phyloP scores from a whole-genome alignment of 2,329 filamentous ascomycete genomes.

The Exophiala dermatitidis region DNA sequence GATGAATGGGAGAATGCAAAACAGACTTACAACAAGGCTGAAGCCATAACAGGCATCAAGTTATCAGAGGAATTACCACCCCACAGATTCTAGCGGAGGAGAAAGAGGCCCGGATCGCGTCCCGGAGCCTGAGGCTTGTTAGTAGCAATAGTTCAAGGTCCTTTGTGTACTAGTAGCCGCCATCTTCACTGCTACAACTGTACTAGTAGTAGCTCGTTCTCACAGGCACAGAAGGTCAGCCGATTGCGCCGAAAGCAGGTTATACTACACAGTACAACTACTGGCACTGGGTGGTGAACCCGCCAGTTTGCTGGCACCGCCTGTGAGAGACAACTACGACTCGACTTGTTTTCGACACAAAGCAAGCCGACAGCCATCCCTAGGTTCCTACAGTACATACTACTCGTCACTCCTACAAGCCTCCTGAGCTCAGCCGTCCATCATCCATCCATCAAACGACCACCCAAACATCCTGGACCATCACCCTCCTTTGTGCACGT shows the following conservation, averaged over 20 bases:
- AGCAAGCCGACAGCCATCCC: background rate
- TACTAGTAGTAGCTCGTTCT: background rate
- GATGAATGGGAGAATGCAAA: no score
- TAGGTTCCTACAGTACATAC: background rate
- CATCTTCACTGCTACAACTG: background rate
- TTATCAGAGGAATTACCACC: no score
- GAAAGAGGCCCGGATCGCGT: no score
- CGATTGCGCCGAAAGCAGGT: background rate
- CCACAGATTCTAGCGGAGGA: no score
- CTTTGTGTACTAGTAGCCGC: no score
- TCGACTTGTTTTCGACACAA: no score
- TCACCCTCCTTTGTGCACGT: slow-evolving; percentile 5
- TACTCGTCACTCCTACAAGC: background rate
- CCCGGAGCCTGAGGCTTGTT: no score
- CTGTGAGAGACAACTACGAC: no score
- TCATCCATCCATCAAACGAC: background rate
- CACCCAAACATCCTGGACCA: background rate
- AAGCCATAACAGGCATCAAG: no score
- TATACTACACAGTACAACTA: background rate
- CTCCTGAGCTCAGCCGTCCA: background rate
- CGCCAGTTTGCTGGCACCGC: background rate
- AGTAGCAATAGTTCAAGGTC: no score
- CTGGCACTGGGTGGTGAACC: no score
- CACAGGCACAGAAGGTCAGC: slow-evolving; percentile 1
- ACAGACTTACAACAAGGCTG: no score